Evolutionary conservation across 768 basidiomycete genomes (phyloP), one percentile per base, ranked within the genome.

Genomic region (Auricularia cornea): DNA sequence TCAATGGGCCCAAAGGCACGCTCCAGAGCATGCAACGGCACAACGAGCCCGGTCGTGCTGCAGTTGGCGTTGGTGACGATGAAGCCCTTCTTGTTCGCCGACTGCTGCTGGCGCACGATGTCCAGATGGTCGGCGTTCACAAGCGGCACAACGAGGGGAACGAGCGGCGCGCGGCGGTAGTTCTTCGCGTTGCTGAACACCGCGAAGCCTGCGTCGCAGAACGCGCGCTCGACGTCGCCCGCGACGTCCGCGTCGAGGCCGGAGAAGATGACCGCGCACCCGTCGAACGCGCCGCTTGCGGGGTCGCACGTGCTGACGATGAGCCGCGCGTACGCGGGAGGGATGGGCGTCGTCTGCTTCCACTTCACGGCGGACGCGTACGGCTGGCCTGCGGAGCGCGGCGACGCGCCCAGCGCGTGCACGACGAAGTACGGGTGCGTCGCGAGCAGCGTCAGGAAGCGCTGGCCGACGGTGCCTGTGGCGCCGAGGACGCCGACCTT

Each of bases 21-120:
- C 74, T 97, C 94, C 67, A 98, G 83, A 0, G 94, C 94, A 59
- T 85, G 83, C 68, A 98, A 86, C n/a, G 94, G 92, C 64, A 97
- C 85, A 64, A 93, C 92, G 71, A 88, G 82, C 51, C 90, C 95
- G 1, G 97, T 99, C 3, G 97, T 98, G 28, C 92, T 89, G 78
- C 97, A 98, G 78, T 98, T 99, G 68, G 97, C 97, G 73, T 99
- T 99, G 63, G 94, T 95, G 66, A 99, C 88, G 73, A 99, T 95
- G 80, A 93, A 98, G 3, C 97, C 97, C 28, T 20, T 62, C 72
- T 67, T 84, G 86, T 70, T 82, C 82, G 0, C 84, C 2, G 84
- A 68, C 60, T 80, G 91, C 75, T 99, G 97, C 70, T 94, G 89
- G 0, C 83, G 80, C 70, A 99, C 80, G 68, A 98, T 90, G 67